Evolutionary conservation across 2,329 filamentous ascomycete genomes (phyloP).

Genomic region (Metarhizium guizhouense): DNA sequence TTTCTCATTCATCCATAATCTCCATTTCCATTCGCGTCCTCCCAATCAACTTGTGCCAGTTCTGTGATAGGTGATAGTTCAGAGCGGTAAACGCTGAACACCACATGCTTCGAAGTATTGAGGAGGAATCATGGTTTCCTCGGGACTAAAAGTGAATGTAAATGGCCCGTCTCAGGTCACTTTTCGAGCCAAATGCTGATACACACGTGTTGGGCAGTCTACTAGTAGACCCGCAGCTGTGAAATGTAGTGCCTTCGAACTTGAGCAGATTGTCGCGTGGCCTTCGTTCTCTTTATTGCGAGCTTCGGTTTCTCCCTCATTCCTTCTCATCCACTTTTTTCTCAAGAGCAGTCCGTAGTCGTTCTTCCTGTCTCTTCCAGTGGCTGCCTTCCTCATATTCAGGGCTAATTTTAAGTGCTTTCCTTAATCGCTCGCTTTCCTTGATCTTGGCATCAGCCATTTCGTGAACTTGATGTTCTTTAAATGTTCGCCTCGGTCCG

Average conservation of each 20-base stretch:
- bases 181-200: too few species aligned
- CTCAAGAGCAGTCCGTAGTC: constrained; percentile 37
- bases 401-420: constrained; percentile 77
- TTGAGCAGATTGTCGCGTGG: not conserved
- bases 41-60: too few species aligned
- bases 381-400: constrained; percentile 81
- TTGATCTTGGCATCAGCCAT: constrained; percentile 92
- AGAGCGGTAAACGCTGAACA: too few species aligned
- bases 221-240: too few species aligned
- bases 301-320: not conserved
- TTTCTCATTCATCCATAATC: too few species aligned
- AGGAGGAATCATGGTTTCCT: too few species aligned
- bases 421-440: constrained; percentile 82
- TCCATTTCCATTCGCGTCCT: too few species aligned
- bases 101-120: too few species aligned
- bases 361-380: constrained; percentile 77
- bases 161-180: too few species aligned
- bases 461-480: constrained; percentile 92
- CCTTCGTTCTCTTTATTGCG: not conserved
- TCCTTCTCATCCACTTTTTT: constrained; percentile 23
- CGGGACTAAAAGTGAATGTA: too few species aligned
- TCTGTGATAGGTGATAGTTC: too few species aligned
- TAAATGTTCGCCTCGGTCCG: constrained; percentile 50
- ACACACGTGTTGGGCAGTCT: too few species aligned
- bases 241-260: not conserved